phyloP scores from a whole-genome alignment of 805 yeast genomes.

The Ogataea minuta region DNA sequence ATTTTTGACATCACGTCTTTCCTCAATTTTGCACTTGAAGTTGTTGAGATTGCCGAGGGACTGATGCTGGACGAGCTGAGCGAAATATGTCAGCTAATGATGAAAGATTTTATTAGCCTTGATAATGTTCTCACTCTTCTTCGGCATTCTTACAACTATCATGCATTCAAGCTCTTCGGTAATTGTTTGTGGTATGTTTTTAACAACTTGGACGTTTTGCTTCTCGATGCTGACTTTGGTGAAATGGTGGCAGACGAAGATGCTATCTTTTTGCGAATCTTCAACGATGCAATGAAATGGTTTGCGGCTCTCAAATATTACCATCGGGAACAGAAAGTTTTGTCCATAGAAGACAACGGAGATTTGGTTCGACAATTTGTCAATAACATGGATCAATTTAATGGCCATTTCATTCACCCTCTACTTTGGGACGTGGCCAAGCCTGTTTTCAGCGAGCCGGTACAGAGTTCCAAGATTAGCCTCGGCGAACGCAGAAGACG shows the following conservation, averaged over 20 bases:
- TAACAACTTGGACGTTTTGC: slow-evolving; percentile 58
- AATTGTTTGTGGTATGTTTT: slow-evolving; percentile 68
- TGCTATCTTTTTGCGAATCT: slow-evolving; percentile 13
- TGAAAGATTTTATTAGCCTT: slow-evolving; percentile 53
- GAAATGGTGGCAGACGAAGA: slow-evolving; percentile 29
- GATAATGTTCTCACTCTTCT: slow-evolving; percentile 62
- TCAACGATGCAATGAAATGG: slow-evolving; percentile 38
- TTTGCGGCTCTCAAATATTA: slow-evolving; percentile 29
- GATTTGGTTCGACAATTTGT: slow-evolving; percentile 33
- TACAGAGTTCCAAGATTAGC: slow-evolving; percentile 4
- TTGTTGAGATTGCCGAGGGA: slow-evolving; percentile 62
- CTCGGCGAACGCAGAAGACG: slow-evolving; percentile 21
- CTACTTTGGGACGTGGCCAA: slow-evolving; percentile 30
- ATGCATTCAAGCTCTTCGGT: slow-evolving; percentile 54
- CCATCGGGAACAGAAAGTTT: slow-evolving; percentile 29
- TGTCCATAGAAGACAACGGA: slow-evolving; percentile 17
- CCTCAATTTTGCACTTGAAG: slow-evolving; percentile 52
- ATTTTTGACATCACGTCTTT: slow-evolving; percentile 37
- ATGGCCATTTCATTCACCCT: slow-evolving; percentile 41
- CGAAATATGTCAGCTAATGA: slow-evolving; percentile 56
- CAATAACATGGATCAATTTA: slow-evolving; percentile 36
- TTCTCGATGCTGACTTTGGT: slow-evolving; percentile 45
- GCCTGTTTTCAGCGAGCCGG: slow-evolving; percentile 18
- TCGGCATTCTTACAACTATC: slow-evolving; percentile 48
- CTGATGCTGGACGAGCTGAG: slow-evolving; percentile 58